phyloP scores from a whole-genome alignment of 2,329 filamentous ascomycete species.

The Phaeophleospora eucalypticola region DNA sequence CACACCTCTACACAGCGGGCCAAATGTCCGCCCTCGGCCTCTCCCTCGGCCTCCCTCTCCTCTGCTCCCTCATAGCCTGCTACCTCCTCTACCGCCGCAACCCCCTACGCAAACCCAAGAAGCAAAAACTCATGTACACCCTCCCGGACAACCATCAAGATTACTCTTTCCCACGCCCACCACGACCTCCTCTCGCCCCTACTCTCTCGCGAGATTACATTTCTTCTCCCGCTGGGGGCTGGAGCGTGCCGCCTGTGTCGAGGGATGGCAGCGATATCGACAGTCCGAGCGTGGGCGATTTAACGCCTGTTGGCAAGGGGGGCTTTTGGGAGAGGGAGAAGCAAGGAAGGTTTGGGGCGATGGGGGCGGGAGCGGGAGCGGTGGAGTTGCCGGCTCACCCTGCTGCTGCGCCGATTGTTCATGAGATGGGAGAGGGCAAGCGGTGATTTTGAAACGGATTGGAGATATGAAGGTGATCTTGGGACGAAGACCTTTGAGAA shows the following conservation, averaged over 20 bases:
- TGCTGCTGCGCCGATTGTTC: background rate
- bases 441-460: too few species aligned
- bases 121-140: conserved; percentile 31
- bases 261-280: conserved; percentile 5
- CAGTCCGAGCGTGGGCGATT: too few species aligned
- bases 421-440: background rate
- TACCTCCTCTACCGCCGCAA: conserved; percentile 19
- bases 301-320: too few species aligned
- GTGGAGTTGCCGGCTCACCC: conserved; percentile 1
- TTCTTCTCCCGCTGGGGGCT: too few species aligned
- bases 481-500: too few species aligned
- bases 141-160: conserved; percentile 28
- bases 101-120: conserved; percentile 16
- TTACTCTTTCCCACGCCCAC: conserved; percentile 20
- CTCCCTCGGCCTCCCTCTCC: conserved; percentile 28
- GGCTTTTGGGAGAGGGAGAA: too few species aligned
- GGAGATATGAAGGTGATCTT: too few species aligned
- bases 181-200: conserved; percentile 3
- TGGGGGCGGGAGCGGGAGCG: background rate
- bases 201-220: too few species aligned
- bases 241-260: too few species aligned
- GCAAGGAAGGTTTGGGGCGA: too few species aligned
- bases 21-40: conserved; percentile 29
- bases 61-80: conserved; percentile 23
- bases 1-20: conserved; percentile 19